Evolutionary conservation across 1,139 yeast genomes (phyloP).

Genomic region (Eremothecium coryli): DNA sequence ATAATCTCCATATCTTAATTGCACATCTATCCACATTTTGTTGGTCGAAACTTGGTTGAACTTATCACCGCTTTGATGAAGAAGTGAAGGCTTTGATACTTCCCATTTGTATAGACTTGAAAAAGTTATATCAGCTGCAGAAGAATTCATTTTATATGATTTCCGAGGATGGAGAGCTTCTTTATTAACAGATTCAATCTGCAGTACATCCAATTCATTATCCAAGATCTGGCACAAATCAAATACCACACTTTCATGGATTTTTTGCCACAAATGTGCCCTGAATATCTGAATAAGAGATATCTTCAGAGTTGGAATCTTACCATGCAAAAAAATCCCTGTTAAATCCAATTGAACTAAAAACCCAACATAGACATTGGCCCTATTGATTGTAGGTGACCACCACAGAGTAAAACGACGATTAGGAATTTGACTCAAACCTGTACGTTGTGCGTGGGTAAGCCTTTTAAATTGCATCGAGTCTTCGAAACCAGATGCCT

Average conservation of each 20-base stretch:
- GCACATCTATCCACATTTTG: constrained; percentile 93
- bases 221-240: constrained; percentile 91
- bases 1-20: constrained; percentile 90
- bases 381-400: constrained; percentile 98
- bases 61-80: constrained; percentile 53
- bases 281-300: constrained; percentile 93
- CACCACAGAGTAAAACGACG: constrained; percentile 98
- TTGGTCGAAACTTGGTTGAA: constrained; percentile 40
- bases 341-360: constrained; percentile 92
- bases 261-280: constrained; percentile 98
- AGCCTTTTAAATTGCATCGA: constrained; percentile 87
- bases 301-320: constrained; percentile 92
- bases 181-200: constrained; percentile 78
- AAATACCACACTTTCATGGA: constrained; percentile 90
- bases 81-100: constrained; percentile 70
- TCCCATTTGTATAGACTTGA: constrained; percentile 76
- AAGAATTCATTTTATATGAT: constrained; percentile 93
- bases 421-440: constrained; percentile 94
- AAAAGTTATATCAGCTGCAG: constrained; percentile 83
- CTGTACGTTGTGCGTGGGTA: constrained; percentile 96
- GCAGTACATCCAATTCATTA: constrained; percentile 73
- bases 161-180: constrained; percentile 95
- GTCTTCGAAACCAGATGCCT: constrained; percentile 93
- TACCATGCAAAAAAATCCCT: constrained; percentile 94
- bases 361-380: constrained; percentile 96